Base-by-base conservation (phyloP, 2,329 filamentous ascomycete species). In the Fusarium guadeloupense region DNA sequence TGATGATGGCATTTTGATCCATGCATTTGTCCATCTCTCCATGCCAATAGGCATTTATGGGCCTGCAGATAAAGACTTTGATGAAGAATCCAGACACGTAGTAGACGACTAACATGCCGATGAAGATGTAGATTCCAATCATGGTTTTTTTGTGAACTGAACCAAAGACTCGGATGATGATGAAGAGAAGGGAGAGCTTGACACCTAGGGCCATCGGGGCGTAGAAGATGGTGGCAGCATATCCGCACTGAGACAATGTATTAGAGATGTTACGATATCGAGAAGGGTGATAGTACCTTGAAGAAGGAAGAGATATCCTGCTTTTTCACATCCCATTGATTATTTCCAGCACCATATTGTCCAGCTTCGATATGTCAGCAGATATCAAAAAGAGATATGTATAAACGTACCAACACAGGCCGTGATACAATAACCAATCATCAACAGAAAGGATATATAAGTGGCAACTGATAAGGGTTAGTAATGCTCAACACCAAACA, bases 201-300 rank as follows among this genome's bases (percentile, higher is more conserved):
- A 77, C 77, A 9, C 74, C 68, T 38, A 76, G 71, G 13, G 79
- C 76, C 66, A 78, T 80, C 14, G 78, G 78, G 1, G 76, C 76
- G 60, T 81, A 81, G 62, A 80, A 75, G 47, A 81, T 73, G 17
- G 77, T 78, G 6, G 76, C 77, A 9, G 76, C 76, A 47, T 80
- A 81, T 39, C 75, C 70, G 12, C 72, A 72, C 76, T 80, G 26
- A 23, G 23, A 21, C 6, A 13, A 2, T 2, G n/a, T 14, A 28
- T 59, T 30, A 59, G 57, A 25, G 14, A 6, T 14, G 3, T 14
- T 3, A 2, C 21, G 2, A 3, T 2, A 7, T 2, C 17, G 3
- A 1, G 3, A 6, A 2, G 5, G 3, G 4, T 2, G 6, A 34
- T 51, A n/a, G 31, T 48, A 77, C 77, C 64, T 78, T 72, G n/a